Conservation (phyloP, 371 early-diverging fungal genomes). For the Choanephora cucurbitarum region DNA sequence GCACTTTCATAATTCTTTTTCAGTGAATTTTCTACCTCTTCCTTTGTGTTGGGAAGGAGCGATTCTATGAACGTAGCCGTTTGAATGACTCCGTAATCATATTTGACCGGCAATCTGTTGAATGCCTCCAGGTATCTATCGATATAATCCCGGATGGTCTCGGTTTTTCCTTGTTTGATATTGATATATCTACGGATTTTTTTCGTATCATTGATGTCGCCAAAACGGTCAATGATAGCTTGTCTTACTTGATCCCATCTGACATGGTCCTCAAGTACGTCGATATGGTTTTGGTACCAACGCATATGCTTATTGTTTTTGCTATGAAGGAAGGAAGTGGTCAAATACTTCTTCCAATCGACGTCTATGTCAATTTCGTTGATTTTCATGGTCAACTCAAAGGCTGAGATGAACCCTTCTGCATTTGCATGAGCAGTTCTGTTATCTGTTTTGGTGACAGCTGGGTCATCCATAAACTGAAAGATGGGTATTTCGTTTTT, state of each 20-base stretch:
- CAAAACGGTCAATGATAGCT: not conserved
- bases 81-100: not conserved
- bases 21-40: constrained; percentile 1
- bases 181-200: not conserved
- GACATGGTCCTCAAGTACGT: not conserved
- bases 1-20: not conserved
- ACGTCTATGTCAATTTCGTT: not conserved
- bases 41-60: not conserved
- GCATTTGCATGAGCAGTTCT: not conserved
- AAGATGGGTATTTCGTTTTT: constrained; percentile 2
- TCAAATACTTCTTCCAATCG: constrained; percentile 3
- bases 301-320: not conserved
- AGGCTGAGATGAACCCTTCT: not conserved
- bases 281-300: not conserved
- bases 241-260: not conserved
- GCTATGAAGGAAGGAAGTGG: not conserved
- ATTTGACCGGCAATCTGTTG: not conserved
- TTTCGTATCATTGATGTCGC: not conserved
- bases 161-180: not conserved
- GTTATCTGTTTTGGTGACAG: not conserved
- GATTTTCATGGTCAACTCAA: not conserved
- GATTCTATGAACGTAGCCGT: not conserved
- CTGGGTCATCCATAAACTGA: not conserved
- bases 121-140: not conserved
- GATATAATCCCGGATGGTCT: not conserved